These are phyloP conservation scores for Hyaloscypha hepaticicola DNA, from an alignment of 495 filamentous ascomycete species.

Conservation along the genomic window DNA sequence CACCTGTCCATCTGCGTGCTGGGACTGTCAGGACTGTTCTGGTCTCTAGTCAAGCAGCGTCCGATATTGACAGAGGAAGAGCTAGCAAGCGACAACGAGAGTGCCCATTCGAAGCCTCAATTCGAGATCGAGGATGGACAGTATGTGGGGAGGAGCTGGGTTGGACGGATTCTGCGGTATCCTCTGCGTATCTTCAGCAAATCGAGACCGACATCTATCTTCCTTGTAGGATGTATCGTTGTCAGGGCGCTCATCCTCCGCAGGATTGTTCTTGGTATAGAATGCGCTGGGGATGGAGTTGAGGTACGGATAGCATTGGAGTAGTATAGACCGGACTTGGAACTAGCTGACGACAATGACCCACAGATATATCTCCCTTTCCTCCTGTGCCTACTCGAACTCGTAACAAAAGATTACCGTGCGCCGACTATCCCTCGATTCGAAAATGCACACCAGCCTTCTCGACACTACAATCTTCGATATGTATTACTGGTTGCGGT, in stretches of 20 bases:
- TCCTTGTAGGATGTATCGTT: constrained; percentile 1
- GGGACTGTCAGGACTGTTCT: not conserved
- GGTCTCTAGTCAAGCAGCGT: not conserved
- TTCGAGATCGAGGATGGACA: not conserved
- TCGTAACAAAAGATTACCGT: not conserved
- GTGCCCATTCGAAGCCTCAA: not conserved
- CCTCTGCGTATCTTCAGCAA: not conserved
- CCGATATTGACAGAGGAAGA: not conserved
- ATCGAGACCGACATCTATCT: not conserved
- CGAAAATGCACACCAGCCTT: not conserved
- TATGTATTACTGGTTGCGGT: not conserved
- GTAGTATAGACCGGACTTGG: not conserved
- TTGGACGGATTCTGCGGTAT: not conserved
- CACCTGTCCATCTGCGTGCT: constrained; percentile 4
- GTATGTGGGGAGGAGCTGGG: not conserved
- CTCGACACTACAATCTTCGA: not conserved
- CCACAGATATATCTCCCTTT: constrained; percentile 16
- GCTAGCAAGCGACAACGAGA: not conserved
- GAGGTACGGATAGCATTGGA: constrained; percentile 4
- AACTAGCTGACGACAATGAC: not conserved
- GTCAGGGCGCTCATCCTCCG: constrained; percentile 5
- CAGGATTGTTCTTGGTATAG: constrained; percentile 5
- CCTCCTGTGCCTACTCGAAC: constrained; percentile 9
- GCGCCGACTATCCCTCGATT: not conserved
- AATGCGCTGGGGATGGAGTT: constrained; percentile 21